Conservation (phyloP, 1,284 basidiomycete genomes). For the Fistulinella cinereoalba region DNA sequence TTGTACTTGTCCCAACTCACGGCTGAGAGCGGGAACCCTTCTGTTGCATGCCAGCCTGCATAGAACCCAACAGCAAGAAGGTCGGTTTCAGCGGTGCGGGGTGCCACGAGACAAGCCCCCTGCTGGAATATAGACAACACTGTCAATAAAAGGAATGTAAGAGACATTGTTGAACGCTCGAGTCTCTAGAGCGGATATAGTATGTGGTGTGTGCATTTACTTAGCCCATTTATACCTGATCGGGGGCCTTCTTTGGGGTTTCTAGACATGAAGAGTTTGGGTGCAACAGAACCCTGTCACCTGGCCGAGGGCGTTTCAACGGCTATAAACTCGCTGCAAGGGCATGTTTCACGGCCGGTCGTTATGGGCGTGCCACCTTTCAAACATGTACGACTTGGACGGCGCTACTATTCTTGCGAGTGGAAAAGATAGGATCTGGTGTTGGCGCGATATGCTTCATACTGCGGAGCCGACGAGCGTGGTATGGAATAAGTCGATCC, state of each 20-base stretch:
- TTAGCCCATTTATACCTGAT: no score
- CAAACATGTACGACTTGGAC: background rate
- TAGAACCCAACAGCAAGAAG: slow-evolving; percentile 22
- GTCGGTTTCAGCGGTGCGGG: background rate
- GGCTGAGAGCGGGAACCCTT: slow-evolving; percentile 35
- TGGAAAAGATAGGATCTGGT: no score
- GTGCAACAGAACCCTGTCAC: no score
- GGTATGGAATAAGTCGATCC: no score
- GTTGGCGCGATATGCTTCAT: no score
- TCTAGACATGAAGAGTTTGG: no score
- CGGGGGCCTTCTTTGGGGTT: background rate
- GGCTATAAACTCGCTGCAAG: no score
- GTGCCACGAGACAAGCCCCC: background rate
- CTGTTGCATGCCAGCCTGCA: slow-evolving; percentile 43
- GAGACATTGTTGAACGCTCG: background rate
- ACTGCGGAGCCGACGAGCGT: no score
- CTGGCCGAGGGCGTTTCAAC: no score
- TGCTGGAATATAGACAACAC: background rate
- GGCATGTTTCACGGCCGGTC: no score
- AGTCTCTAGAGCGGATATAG: background rate
- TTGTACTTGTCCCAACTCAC: slow-evolving; percentile 50
- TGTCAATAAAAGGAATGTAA: background rate
- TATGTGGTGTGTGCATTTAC: no score
- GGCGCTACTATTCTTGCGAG: background rate
- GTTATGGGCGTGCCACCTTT: no score